Conservation (phyloP, 2,329 filamentous ascomycete species). For the Aspergillus sp. region DNA sequence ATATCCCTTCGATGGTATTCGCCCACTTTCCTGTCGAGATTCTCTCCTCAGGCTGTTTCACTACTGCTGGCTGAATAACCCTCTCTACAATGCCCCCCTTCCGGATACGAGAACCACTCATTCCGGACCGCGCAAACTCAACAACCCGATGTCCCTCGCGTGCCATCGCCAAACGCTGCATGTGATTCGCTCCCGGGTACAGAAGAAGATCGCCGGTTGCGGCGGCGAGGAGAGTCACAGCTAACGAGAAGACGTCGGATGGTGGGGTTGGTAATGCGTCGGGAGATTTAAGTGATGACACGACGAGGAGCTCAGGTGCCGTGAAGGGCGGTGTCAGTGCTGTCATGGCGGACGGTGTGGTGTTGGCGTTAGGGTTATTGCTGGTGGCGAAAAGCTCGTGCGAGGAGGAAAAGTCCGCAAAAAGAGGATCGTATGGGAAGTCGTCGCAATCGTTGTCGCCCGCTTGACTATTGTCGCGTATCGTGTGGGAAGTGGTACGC, state of each 20-base stretch:
- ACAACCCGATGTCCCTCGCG: constrained; percentile 37
- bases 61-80: neutral
- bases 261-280: constrained; percentile 26
- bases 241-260: constrained; percentile 41
- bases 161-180: constrained; percentile 37
- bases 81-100: neutral
- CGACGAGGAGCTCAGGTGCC: constrained; percentile 37
- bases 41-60: neutral
- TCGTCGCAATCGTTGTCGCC: neutral
- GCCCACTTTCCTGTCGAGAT: neutral
- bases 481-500: constrained; percentile 26
- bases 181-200: constrained; percentile 32
- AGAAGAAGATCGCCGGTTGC: constrained; percentile 39
- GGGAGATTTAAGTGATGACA: constrained; percentile 28
- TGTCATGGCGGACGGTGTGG: neutral
- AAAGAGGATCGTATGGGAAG: constrained; percentile 35
- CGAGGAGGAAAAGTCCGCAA: constrained; percentile 40
- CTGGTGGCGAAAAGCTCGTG: constrained; percentile 14
- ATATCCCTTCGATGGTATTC: neutral
- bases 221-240: constrained; percentile 37
- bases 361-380: no score
- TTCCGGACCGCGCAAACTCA: constrained; percentile 31
- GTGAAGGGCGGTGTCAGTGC: constrained; percentile 38
- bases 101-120: constrained; percentile 17
- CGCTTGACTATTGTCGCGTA: no score